A percentile compares a stretch with the other conserved stretches of the same genome.
Conservation (phyloP, 352 stramenopile genomes). For the Globisporangium emineosum region DNA sequence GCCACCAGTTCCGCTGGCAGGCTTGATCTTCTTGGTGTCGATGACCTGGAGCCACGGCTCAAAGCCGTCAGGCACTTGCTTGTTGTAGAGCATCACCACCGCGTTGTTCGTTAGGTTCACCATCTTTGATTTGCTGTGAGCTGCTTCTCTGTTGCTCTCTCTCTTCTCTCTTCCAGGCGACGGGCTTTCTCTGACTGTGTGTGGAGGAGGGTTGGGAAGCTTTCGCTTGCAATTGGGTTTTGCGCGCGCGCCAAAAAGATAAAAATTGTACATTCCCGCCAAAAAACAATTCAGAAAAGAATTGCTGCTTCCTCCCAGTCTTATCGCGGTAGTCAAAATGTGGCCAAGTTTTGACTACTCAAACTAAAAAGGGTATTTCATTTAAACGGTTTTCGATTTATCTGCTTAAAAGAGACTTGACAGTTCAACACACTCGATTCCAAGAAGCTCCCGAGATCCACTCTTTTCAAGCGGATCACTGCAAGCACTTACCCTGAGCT, state of each 20-base stretch:
- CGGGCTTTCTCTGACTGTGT: neutral
- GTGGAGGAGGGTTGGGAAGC: neutral
- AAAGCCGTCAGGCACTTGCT: constrained; percentile 78
- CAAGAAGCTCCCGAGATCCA: no score
- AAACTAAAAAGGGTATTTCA: no score
- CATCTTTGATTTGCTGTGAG: constrained; percentile 32
- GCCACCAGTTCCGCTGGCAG: constrained; percentile 59
- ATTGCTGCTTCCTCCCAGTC: no score
- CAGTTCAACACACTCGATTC: no score
- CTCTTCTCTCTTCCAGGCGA: neutral
- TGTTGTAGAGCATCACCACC: constrained; percentile 85
- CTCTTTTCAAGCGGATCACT: no score
- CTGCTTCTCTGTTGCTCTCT: constrained; percentile 1
- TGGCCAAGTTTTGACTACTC: no score
- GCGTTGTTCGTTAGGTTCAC: constrained; percentile 83
- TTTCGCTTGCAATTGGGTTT: neutral
- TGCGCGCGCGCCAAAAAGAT: neutral
- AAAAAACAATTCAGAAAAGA: no score
- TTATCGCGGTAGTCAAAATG: no score
- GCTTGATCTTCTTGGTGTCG: constrained; percentile 88
- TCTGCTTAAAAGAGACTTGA: no score
- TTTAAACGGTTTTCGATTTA: no score
- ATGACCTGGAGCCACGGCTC: constrained; percentile 88
- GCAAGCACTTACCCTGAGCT: no score
- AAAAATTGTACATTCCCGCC: no score